These are phyloP conservation scores for Chalaropsis ovoidea DNA, from an alignment of 2,329 filamentous ascomycete species.

Conservation along the genomic window DNA sequence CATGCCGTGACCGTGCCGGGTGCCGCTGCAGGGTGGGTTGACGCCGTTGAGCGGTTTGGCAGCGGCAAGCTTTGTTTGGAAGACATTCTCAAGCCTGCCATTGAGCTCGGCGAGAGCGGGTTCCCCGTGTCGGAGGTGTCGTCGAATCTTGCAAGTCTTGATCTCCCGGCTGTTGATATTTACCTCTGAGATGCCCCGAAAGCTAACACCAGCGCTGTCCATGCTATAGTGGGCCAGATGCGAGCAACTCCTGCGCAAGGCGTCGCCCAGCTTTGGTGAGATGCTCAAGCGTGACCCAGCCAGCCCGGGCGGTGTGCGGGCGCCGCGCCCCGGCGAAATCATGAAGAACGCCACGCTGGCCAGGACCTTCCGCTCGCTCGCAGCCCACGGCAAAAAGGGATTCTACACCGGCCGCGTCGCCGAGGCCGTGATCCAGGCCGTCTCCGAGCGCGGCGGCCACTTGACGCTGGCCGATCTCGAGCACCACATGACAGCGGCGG, in stretches of 20 bases:
- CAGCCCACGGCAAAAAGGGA: constrained; percentile 70
- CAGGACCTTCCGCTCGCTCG: constrained; percentile 69
- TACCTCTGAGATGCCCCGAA: not conserved
- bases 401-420: constrained; percentile 85
- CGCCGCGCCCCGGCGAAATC: constrained; percentile 72
- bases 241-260: constrained; percentile 54
- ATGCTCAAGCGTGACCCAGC: constrained; percentile 71
- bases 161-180: not conserved
- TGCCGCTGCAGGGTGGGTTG: constrained; percentile 85
- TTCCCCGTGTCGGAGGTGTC: constrained; percentile 81
- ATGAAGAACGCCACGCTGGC: constrained; percentile 78
- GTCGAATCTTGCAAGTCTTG: constrained; percentile 50
- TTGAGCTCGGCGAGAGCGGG: constrained; percentile 74
- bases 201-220: not conserved
- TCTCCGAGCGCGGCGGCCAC: constrained; percentile 64
- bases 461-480: constrained; percentile 70
- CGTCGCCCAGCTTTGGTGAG: constrained; percentile 78
- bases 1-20: constrained; percentile 82
- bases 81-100: constrained; percentile 72
- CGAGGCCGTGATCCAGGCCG: constrained; percentile 67
- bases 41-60: constrained; percentile 77
- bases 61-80: constrained; percentile 71
- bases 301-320: constrained; percentile 58
- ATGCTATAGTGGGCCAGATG: constrained; percentile 57
- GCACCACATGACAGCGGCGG: constrained; percentile 56